A percentile compares a stretch with the other conserved stretches of the same genome.
These are phyloP conservation scores for Cladosporium sp. DNA, from an alignment of 2,329 filamentous ascomycete species.

Conservation along the genomic window DNA sequence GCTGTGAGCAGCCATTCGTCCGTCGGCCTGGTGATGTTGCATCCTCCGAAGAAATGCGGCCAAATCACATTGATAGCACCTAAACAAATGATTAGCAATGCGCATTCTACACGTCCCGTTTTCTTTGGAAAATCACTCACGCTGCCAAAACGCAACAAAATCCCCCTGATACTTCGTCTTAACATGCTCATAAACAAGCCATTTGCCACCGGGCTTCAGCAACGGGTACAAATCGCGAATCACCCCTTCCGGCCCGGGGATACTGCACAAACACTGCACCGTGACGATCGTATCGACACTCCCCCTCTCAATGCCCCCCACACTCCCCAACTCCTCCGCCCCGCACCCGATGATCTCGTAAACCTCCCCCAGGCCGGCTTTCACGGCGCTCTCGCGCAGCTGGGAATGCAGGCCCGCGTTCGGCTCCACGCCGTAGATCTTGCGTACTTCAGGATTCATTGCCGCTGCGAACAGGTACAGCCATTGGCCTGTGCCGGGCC, in stretches of 20 bases:
- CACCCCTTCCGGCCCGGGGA: slow-evolving; percentile 56
- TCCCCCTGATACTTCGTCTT: slow-evolving; percentile 30
- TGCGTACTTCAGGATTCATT: slow-evolving; percentile 31
- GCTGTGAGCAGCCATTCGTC: slow-evolving; percentile 33
- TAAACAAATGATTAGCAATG: slow-evolving; percentile 17
- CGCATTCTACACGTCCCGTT: too few relatives aligned
- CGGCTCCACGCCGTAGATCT: slow-evolving; percentile 62
- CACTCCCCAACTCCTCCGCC: slow-evolving; percentile 52
- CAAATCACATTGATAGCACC: slow-evolving; percentile 31
- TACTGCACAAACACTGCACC: slow-evolving; percentile 60
- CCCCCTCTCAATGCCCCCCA: slow-evolving; percentile 46
- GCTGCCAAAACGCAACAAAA: slow-evolving; percentile 33
- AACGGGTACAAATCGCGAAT: slow-evolving; percentile 53
- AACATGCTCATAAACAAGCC: slow-evolving; percentile 63
- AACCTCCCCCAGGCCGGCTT: slow-evolving; percentile 51
- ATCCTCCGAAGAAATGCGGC: slow-evolving; percentile 34
- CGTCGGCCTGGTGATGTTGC: slow-evolving; percentile 31
- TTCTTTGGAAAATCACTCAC: too few relatives aligned
- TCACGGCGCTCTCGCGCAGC: slow-evolving; percentile 45
- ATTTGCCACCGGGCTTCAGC: slow-evolving; percentile 58
- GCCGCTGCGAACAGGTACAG: slow-evolving; percentile 46
- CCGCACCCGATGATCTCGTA: slow-evolving; percentile 62
- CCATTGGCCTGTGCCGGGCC: slow-evolving; percentile 60
- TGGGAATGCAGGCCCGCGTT: slow-evolving; percentile 51
- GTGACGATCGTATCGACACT: slow-evolving; percentile 58